These are phyloP conservation scores for Plasmodium billcollinsi DNA, from an alignment of 169 alveolate species.

Conservation along the genomic window DNA sequence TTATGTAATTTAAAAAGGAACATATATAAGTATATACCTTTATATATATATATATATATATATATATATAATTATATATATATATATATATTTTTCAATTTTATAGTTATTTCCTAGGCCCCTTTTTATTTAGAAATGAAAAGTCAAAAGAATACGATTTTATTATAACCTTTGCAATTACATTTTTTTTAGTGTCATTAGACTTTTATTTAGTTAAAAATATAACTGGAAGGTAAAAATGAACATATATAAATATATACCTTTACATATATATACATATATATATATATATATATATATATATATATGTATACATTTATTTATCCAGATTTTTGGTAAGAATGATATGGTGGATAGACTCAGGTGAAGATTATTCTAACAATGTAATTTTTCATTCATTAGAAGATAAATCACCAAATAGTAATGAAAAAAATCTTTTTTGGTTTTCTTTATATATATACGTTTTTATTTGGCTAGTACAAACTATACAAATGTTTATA, in stretches of 20 bases:
- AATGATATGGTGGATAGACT: constrained; percentile 78
- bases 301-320: background rate
- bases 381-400: constrained; percentile 52
- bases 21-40: background rate
- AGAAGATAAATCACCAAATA: constrained; percentile 41
- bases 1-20: constrained; percentile 22
- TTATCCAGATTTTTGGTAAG: constrained; percentile 55
- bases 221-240: constrained; percentile 70
- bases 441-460: constrained; percentile 61
- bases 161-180: constrained; percentile 62
- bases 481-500: constrained; percentile 68
- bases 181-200: constrained; percentile 70
- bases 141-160: constrained; percentile 66
- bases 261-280: background rate
- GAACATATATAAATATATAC: background rate
- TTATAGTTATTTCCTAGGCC: constrained; percentile 74
- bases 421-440: constrained; percentile 48
- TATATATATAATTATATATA: background rate
- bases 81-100: background rate
- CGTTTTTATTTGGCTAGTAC: constrained; percentile 59
- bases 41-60: background rate
- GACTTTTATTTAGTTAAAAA: constrained; percentile 77
- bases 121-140: constrained; percentile 57
- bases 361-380: constrained; percentile 65
- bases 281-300: background rate